These are phyloP conservation scores for Bretschneidera sinensis DNA, from an alignment of 345 rosid species.

Conservation along the genomic window DNA sequence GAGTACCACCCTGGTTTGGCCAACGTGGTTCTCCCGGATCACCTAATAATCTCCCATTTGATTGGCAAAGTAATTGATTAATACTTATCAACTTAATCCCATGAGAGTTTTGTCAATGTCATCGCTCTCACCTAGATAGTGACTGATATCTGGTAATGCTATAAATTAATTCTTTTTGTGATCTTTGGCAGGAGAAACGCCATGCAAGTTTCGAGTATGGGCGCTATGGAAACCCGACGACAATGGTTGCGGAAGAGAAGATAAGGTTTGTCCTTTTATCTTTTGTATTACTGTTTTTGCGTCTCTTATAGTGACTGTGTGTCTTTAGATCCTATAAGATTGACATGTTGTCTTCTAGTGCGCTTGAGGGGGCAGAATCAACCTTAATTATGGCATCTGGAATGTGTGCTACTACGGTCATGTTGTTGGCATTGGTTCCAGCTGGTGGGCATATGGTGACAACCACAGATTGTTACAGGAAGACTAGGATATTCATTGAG, in stretches of 20 bases:
- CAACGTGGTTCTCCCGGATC: no score
- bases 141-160: background rate
- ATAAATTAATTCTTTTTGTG: no score
- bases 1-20: no score
- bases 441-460: constrained; percentile 96
- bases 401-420: constrained; percentile 90
- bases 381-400: constrained; percentile 96
- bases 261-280: constrained; percentile 49
- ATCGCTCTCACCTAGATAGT: background rate
- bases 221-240: constrained; percentile 96
- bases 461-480: constrained; percentile 92
- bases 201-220: constrained; percentile 86
- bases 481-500: constrained; percentile 95
- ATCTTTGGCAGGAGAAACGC: constrained; percentile 65
- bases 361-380: constrained; percentile 95
- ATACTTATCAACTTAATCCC: no score
- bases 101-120: no score
- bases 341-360: constrained; percentile 38
- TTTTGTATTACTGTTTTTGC: background rate
- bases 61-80: no score
- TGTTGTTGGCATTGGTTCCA: constrained; percentile 94
- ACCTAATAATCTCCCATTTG: no score
- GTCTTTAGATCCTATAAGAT: constrained; percentile 6
- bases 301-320: background rate
- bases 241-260: constrained; percentile 75